These are phyloP conservation scores for Fusarium coffeatum DNA, from an alignment of 2,329 filamentous ascomycete genomes.

Conservation along the genomic window DNA sequence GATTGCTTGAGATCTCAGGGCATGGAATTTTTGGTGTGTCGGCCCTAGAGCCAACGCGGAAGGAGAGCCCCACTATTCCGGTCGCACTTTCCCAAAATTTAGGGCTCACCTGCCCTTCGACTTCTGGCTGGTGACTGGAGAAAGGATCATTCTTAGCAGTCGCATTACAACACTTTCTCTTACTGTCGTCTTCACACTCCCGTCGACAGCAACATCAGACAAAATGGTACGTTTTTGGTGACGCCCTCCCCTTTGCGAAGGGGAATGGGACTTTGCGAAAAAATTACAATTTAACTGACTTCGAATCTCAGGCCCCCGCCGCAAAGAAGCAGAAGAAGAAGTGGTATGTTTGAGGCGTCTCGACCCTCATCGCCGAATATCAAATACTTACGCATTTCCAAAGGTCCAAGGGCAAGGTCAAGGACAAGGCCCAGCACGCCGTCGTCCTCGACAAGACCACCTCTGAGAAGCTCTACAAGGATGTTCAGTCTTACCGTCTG, in stretches of 20 bases:
- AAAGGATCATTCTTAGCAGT: slow-evolving; percentile 29
- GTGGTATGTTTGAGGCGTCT: slow-evolving; percentile 51
- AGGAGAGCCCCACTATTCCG: background rate
- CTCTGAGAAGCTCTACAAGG: slow-evolving; percentile 99
- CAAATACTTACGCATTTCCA: slow-evolving; percentile 33
- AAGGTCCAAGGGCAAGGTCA: slow-evolving; percentile 76
- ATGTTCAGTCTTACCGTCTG: slow-evolving; percentile 99
- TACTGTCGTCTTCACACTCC: slow-evolving; percentile 39
- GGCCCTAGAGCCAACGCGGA: background rate
- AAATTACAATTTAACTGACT: slow-evolving; percentile 40
- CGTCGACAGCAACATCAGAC: slow-evolving; percentile 57
- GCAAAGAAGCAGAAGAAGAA: slow-evolving; percentile 66
- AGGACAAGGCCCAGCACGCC: slow-evolving; percentile 99
- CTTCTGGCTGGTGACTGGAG: slow-evolving; percentile 46
- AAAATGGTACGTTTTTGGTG: slow-evolving; percentile 56
- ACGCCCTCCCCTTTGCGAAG: slow-evolving; percentile 9
- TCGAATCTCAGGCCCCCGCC: slow-evolving; percentile 55
- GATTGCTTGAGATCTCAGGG: slow-evolving; percentile 11
- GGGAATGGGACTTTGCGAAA: slow-evolving; percentile 4
- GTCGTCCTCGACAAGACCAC: slow-evolving; percentile 98
- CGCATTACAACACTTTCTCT: slow-evolving; percentile 48
- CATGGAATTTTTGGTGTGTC: slow-evolving; percentile 19
- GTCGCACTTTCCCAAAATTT: slow-evolving; percentile 25
- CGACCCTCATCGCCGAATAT: slow-evolving; percentile 22
- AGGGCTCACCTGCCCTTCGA: slow-evolving; percentile 45